Percentiles rank a stretch among this genome's conserved stretches.
These are phyloP conservation scores for Protomyces pachydermus DNA, from an alignment of 1,139 yeast species.

Conservation along the genomic window DNA sequence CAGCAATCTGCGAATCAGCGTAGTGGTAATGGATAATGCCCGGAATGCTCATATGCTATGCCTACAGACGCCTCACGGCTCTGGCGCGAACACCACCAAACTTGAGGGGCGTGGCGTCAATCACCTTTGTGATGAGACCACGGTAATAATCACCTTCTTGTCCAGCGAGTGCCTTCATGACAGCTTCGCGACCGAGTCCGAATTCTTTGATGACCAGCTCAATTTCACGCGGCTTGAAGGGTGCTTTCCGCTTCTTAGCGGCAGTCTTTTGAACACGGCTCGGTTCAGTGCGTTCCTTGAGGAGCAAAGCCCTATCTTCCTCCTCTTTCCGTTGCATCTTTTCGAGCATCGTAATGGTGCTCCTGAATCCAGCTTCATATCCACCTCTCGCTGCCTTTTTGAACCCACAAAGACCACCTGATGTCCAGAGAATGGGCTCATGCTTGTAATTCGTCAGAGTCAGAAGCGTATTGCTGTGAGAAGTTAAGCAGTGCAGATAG, in stretches of 20 bases:
- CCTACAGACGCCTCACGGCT: slow-evolving; percentile 69
- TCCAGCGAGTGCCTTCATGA: slow-evolving; percentile 76
- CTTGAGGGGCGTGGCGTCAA: slow-evolving; percentile 74
- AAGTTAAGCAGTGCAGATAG: slow-evolving; percentile 25
- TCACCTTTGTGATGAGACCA: slow-evolving; percentile 58
- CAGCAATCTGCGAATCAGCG: slow-evolving; percentile 2
- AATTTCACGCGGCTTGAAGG: slow-evolving; percentile 35
- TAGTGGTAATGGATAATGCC: background rate
- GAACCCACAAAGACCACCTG: slow-evolving; percentile 43
- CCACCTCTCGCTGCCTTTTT: slow-evolving; percentile 61
- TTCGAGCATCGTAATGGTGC: slow-evolving; percentile 23
- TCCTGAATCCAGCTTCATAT: slow-evolving; percentile 61
- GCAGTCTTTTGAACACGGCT: slow-evolving; percentile 63
- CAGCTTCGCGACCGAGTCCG: slow-evolving; percentile 89
- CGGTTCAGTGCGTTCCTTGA: slow-evolving; percentile 59
- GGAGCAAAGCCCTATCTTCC: slow-evolving; percentile 7
- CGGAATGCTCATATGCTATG: background rate
- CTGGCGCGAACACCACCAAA: slow-evolving; percentile 91
- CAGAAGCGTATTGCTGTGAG: slow-evolving; percentile 26
- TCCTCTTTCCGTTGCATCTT: slow-evolving; percentile 21
- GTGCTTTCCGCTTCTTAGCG: slow-evolving; percentile 55
- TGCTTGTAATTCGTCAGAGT: slow-evolving; percentile 26
- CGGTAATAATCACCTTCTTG: slow-evolving; percentile 75
- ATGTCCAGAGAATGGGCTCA: slow-evolving; percentile 30
- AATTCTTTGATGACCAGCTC: slow-evolving; percentile 77